A percentile compares a stretch with the other conserved stretches of the same genome.
These are phyloP conservation scores for Rhododendron griersonianum DNA, from an alignment of 148 eudicot genomes.

Conservation along the genomic window DNA sequence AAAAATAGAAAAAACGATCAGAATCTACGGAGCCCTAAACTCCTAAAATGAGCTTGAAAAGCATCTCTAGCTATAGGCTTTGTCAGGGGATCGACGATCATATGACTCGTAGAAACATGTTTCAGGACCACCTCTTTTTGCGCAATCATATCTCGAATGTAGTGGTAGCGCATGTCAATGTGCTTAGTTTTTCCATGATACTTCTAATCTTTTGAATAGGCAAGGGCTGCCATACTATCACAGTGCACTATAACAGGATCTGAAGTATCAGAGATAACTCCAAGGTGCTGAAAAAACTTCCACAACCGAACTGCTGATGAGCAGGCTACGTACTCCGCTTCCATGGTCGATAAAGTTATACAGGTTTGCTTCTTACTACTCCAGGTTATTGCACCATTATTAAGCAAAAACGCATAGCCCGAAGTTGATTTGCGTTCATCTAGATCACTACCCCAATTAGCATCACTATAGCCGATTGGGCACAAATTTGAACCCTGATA, in stretches of 20 bases:
- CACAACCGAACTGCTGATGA: background rate
- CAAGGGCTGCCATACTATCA: background rate
- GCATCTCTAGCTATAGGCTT: background rate
- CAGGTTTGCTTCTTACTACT: background rate
- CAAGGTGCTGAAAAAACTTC: background rate
- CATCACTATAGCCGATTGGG: background rate
- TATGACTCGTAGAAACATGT: background rate
- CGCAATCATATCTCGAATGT: background rate
- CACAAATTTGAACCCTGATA: background rate
- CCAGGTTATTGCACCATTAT: background rate
- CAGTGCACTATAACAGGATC: background rate
- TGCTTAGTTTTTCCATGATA: background rate
- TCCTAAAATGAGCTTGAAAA: background rate
- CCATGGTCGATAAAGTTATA: background rate
- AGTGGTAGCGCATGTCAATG: background rate
- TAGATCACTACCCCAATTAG: background rate
- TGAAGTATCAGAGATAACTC: no score
- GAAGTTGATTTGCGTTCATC: background rate
- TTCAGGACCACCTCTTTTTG: background rate
- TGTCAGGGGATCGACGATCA: background rate
- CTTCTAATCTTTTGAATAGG: background rate
- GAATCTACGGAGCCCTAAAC: background rate
- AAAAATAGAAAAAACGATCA: background rate
- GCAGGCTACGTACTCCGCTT: background rate
- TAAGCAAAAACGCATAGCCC: background rate